These are phyloP conservation scores for Halenospora varia DNA, from an alignment of 495 filamentous ascomycete species.

Conservation along the genomic window DNA sequence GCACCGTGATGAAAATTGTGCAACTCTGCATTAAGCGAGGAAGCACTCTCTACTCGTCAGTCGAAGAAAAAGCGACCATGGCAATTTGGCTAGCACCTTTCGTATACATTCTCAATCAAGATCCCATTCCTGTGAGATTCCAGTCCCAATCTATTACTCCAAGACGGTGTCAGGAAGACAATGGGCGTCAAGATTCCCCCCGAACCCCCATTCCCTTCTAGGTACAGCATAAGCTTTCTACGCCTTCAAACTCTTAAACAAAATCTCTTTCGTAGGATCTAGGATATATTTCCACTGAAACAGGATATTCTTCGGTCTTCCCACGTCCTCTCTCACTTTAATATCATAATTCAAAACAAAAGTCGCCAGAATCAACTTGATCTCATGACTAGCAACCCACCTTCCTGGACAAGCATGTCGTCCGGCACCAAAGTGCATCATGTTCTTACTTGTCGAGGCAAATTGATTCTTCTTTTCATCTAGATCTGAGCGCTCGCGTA, in stretches of 20 bases:
- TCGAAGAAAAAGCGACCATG: too few species aligned
- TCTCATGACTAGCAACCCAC: slow-evolving; percentile 49
- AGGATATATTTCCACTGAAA: slow-evolving; percentile 22
- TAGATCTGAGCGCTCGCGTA: slow-evolving; percentile 33
- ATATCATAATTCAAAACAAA: slow-evolving; percentile 45
- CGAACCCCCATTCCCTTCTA: too few species aligned
- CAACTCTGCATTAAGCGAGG: too few species aligned
- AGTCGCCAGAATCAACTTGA: slow-evolving; percentile 42
- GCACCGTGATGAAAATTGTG: too few species aligned
- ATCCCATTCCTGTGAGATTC: too few species aligned
- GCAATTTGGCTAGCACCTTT: too few species aligned
- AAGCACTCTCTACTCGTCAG: too few species aligned
- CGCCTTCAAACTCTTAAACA: slow-evolving; percentile 17
- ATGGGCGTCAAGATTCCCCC: too few species aligned
- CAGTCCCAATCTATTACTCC: too few species aligned
- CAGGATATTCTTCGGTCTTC: slow-evolving; percentile 28
- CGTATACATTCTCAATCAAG: too few species aligned
- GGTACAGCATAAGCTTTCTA: too few species aligned
- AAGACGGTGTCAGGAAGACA: too few species aligned
- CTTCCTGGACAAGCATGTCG: slow-evolving; percentile 49
- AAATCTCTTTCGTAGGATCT: slow-evolving; percentile 22
- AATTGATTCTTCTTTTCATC: slow-evolving; percentile 36
- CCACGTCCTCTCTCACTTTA: slow-evolving; percentile 35
- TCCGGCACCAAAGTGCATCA: slow-evolving; percentile 50
- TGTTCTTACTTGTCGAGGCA: slow-evolving; percentile 36